A percentile compares a stretch with the other conserved stretches of the same genome.
Evolutionary conservation across 331 rosid genomes (phyloP).

Genomic region (Prunus yedoensis): DNA sequence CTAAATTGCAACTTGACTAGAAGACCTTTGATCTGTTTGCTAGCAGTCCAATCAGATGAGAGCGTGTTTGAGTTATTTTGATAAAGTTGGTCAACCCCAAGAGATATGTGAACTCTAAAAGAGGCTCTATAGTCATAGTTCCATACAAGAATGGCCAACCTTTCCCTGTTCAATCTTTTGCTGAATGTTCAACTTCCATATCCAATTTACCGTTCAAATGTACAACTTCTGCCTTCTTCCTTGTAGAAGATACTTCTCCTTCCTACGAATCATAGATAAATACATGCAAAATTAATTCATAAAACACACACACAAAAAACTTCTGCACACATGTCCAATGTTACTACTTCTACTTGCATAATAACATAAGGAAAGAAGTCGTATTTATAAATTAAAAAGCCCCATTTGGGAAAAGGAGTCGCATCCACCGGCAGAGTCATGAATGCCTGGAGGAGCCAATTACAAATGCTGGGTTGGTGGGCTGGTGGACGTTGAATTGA

Average conservation of each 20-base stretch:
- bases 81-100: background rate
- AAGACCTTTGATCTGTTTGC: background rate
- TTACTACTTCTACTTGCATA: too few relatives aligned
- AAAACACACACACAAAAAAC: too few relatives aligned
- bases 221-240: too few relatives aligned
- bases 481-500: background rate
- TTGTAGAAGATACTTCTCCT: rapidly evolving
- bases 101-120: background rate
- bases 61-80: background rate
- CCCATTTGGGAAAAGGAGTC: background rate
- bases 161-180: too few relatives aligned
- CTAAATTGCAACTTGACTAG: background rate
- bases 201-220: too few relatives aligned
- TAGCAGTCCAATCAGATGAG: background rate
- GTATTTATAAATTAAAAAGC: background rate
- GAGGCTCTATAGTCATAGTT: background rate
- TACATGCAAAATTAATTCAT: too few relatives aligned
- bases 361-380: too few relatives aligned
- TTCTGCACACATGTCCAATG: too few relatives aligned
- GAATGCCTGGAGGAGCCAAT: background rate
- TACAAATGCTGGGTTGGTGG: background rate
- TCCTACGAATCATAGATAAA: rapidly evolving
- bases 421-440: background rate
- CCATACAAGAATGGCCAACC: too few relatives aligned
- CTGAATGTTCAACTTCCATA: too few relatives aligned